Evolutionary conservation across 2,329 filamentous ascomycete species (phyloP).

Genomic region (Cadophora gregata): DNA sequence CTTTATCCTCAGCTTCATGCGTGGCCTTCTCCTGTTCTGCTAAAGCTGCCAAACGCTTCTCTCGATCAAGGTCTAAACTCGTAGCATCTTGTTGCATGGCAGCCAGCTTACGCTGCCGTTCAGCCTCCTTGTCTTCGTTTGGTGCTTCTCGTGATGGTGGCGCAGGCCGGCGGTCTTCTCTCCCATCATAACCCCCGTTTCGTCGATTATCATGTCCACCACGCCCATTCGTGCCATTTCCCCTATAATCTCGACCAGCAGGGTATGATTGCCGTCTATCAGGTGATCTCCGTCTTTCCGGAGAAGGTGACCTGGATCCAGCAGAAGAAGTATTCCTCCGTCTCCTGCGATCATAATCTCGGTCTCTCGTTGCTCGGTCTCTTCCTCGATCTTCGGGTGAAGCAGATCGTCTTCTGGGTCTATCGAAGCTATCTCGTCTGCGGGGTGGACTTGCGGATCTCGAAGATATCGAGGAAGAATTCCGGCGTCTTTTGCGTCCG

Average conservation of each 20-base stretch:
- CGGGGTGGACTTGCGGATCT: conserved; percentile 37
- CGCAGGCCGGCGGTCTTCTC: conserved; percentile 38
- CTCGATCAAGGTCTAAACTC: conserved; percentile 73
- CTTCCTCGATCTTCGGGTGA: conserved; percentile 41
- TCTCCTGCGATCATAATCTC: conserved; percentile 30
- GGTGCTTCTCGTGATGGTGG: conserved; percentile 31
- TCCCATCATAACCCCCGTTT: conserved; percentile 36
- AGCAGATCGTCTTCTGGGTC: conserved; percentile 37
- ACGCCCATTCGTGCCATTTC: conserved; percentile 31
- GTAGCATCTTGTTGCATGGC: conserved; percentile 76
- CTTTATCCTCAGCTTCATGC: conserved; percentile 69
- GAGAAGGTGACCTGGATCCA: conserved; percentile 47
- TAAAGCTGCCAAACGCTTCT: conserved; percentile 69
- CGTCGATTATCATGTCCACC: conserved; percentile 35
- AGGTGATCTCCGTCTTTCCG: conserved; percentile 43
- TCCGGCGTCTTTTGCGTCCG: conserved; percentile 29
- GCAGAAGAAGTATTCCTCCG: conserved; percentile 41
- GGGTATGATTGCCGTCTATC: conserved; percentile 40
- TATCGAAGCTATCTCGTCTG: conserved; percentile 35
- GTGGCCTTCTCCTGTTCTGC: conserved; percentile 68
- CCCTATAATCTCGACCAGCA: conserved; percentile 34
- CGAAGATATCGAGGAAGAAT: conserved; percentile 40
- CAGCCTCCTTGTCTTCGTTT: conserved; percentile 53
- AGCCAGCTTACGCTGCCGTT: conserved; percentile 70
- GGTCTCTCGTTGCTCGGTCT: conserved; percentile 29